phyloP scores from a whole-genome alignment of 805 yeast genomes.

The Cyberlindnera xylosilytica region DNA sequence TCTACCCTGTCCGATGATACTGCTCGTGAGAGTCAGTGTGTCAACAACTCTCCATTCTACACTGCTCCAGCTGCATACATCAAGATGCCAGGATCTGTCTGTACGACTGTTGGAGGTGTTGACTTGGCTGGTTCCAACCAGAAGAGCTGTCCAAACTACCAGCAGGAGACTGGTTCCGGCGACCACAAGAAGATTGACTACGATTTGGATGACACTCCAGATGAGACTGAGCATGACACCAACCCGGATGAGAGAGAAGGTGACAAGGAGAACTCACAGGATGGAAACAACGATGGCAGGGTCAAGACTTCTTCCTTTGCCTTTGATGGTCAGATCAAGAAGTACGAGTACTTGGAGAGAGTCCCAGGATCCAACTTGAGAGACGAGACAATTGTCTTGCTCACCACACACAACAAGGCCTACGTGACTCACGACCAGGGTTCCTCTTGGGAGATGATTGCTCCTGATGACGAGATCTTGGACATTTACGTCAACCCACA shows the following conservation, averaged over 20 bases:
- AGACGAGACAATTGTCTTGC: conserved; percentile 64
- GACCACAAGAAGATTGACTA: conserved; percentile 23
- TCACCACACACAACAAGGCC: conserved; percentile 49
- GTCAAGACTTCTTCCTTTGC: conserved; percentile 34
- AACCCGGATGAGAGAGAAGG: conserved; percentile 34
- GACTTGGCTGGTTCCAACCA: conserved; percentile 15
- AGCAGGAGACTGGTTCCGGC: conserved; percentile 15
- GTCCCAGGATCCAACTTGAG: conserved; percentile 34
- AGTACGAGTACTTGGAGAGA: conserved; percentile 58
- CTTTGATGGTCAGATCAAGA: conserved; percentile 51
- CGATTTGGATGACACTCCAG: conserved; percentile 29
- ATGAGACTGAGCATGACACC: conserved; percentile 25
- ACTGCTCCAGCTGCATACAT: conserved; percentile 36
- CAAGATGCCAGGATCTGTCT: conserved; percentile 42
- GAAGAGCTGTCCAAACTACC: conserved; percentile 21
- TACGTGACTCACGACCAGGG: conserved; percentile 62
- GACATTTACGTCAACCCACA: conserved; percentile 63
- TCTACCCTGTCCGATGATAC: conserved; percentile 21
- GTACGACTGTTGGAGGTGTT: conserved; percentile 30
- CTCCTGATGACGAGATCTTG: conserved; percentile 39
- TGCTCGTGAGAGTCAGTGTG: conserved; percentile 27
- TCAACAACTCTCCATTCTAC: conserved; percentile 25
- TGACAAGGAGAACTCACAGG: conserved; percentile 31
- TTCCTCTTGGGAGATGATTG: conserved; percentile 28
- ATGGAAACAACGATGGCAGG: conserved; percentile 35